phyloP scores from a whole-genome alignment of 805 yeast genomes.

The Zygotorulaspora florentina region DNA sequence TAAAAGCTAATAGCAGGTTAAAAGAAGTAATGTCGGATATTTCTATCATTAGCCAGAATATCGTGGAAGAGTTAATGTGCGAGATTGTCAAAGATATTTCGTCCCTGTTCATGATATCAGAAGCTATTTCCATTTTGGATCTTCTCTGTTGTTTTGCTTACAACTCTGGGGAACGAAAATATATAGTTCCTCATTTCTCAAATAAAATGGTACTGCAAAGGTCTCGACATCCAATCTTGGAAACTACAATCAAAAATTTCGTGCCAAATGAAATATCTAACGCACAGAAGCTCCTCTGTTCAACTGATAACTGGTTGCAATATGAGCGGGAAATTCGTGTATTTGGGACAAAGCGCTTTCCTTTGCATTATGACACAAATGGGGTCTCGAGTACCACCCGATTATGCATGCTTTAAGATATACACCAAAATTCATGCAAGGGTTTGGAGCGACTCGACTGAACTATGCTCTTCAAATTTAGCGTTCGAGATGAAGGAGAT shows the following conservation, averaged over 20 bases:
- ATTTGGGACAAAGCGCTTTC: slow-evolving; percentile 48
- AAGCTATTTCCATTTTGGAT: slow-evolving; percentile 43
- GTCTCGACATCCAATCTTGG: slow-evolving; percentile 44
- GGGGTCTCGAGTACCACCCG: slow-evolving; percentile 51
- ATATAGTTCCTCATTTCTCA: slow-evolving; percentile 39
- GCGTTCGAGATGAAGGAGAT: slow-evolving; percentile 47
- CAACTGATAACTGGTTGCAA: slow-evolving; percentile 56
- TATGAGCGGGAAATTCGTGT: slow-evolving; percentile 60
- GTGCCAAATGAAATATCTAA: slow-evolving; percentile 41
- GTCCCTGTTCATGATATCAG: slow-evolving; percentile 40
- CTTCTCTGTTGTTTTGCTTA: slow-evolving; percentile 36
- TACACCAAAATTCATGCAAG: slow-evolving; percentile 39
- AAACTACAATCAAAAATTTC: slow-evolving; percentile 27
- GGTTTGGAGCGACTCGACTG: slow-evolving; percentile 36
- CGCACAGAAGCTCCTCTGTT: slow-evolving; percentile 36
- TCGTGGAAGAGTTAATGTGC: slow-evolving; percentile 32
- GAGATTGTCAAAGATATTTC: slow-evolving; percentile 33
- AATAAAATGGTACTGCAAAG: slow-evolving; percentile 29
- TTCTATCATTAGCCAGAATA: slow-evolving; percentile 39
- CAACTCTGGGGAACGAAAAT: slow-evolving; percentile 24
- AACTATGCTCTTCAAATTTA: slow-evolving; percentile 40
- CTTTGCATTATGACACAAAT: slow-evolving; percentile 52
- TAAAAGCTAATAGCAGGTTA: slow-evolving; percentile 40
- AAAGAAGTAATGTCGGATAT: slow-evolving; percentile 42
- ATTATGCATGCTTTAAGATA: slow-evolving; percentile 40